A percentile compares a stretch with the other conserved stretches of the same genome.
phyloP scores from a whole-genome alignment of 768 basidiomycete species.

The Boletellus ananiceps region DNA sequence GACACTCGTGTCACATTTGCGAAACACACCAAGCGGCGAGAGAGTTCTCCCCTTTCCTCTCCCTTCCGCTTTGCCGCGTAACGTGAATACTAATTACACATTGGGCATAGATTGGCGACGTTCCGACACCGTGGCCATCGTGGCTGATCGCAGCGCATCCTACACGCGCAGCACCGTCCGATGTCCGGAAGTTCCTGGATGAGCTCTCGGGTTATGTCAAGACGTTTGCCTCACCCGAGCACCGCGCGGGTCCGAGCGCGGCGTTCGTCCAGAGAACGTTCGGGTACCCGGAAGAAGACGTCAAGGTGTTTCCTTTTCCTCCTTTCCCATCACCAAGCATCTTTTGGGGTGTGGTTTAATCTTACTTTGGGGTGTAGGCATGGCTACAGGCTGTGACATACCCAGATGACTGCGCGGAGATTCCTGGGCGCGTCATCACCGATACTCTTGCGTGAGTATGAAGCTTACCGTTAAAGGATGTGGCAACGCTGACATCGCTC shows the following conservation, averaged over 20 bases:
- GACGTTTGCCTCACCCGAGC: conserved; percentile 57
- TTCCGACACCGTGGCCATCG: conserved; percentile 94
- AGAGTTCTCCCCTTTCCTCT: not conserved
- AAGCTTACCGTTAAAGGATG: not conserved
- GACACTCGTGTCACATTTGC: not conserved
- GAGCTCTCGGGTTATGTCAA: conserved; percentile 61
- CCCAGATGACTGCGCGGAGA: conserved; percentile 57
- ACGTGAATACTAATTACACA: not conserved
- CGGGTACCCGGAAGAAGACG: conserved; percentile 78
- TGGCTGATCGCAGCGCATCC: conserved; percentile 93
- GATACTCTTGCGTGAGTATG: conserved; percentile 63
- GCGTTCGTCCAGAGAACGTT: conserved; percentile 76
- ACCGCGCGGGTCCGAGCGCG: conserved; percentile 54
- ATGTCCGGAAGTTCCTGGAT: conserved; percentile 56
- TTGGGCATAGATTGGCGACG: conserved; percentile 64
- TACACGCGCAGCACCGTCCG: conserved; percentile 46
- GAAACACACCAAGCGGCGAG: not conserved
- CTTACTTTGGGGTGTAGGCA: conserved; percentile 39
- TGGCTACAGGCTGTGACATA: conserved; percentile 83
- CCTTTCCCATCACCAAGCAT: not conserved
- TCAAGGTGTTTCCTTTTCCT: conserved; percentile 44
- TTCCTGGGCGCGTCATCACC: conserved; percentile 59
- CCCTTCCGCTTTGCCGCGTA: not conserved
- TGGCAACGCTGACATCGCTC: conserved; percentile 1
- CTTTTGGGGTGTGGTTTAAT: not conserved